Percentiles rank a stretch among this genome's conserved stretches.
Conservation (phyloP, 257 asterid species). For the Fraxinus excelsior region DNA sequence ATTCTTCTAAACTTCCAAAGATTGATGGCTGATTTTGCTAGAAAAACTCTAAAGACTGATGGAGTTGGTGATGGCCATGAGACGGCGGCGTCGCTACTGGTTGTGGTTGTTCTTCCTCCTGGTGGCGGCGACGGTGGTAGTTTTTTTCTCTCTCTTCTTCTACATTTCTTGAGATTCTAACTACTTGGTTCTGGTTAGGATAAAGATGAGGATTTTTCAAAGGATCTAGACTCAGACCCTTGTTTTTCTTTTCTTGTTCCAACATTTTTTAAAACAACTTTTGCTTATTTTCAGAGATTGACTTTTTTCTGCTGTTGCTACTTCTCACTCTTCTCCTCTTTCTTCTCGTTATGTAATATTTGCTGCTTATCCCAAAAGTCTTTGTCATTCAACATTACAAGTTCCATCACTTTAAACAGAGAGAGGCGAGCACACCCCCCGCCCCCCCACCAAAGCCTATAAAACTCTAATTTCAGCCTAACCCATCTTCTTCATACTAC, state of each 20-base stretch:
- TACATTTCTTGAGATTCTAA: no score
- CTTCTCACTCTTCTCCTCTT: conserved; percentile 1
- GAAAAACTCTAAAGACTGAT: not conserved
- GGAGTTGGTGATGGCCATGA: not conserved
- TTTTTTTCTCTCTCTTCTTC: no score
- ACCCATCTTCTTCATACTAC: conserved; percentile 53
- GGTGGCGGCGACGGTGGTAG: not conserved
- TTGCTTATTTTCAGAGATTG: no score
- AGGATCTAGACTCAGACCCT: no score
- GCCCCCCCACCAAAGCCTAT: conserved; percentile 11
- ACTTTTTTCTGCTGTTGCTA: no score
- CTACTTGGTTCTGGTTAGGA: no score
- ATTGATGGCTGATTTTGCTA: not conserved
- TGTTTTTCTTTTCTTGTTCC: no score
- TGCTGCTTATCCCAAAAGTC: conserved; percentile 29
- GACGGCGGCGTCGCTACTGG: not conserved
- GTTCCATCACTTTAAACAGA: conserved; percentile 42
- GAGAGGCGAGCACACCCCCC: not conserved
- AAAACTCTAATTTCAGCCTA: conserved; percentile 43
- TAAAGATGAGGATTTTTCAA: no score
- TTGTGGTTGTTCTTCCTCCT: not conserved
- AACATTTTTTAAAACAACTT: no score
- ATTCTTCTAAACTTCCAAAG: not conserved
- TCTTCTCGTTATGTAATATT: conserved; percentile 23
- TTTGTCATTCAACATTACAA: conserved; percentile 53